Conservation (phyloP, 345 rosid species). For the Rhodamnia rubescens region DNA sequence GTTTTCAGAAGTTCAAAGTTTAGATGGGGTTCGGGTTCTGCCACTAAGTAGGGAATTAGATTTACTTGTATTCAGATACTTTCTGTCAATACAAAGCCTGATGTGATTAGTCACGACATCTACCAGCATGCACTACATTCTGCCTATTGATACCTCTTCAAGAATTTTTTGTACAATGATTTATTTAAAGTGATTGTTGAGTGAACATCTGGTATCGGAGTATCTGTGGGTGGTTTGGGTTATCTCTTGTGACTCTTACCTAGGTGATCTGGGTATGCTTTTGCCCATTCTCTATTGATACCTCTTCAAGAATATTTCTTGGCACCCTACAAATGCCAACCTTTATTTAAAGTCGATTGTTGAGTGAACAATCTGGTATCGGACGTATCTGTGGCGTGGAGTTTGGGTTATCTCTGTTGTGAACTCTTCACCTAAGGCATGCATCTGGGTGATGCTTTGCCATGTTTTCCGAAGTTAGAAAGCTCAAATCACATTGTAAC, state of each 20-base stretch:
- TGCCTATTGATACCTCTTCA: not conserved
- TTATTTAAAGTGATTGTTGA: too few species aligned
- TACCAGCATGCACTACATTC: not conserved
- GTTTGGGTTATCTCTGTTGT: not conserved
- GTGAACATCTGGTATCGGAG: too few species aligned
- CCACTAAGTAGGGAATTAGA: not conserved
- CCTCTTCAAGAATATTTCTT: not conserved
- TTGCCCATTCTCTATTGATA: not conserved
- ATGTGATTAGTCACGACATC: not conserved
- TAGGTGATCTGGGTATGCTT: too few species aligned
- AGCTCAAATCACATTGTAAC: not conserved
- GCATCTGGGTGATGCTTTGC: not conserved
- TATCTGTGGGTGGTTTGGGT: too few species aligned
- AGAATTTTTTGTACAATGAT: too few species aligned
- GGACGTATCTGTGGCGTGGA: accelerated
- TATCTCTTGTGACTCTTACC: too few species aligned
- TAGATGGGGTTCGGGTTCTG: not conserved
- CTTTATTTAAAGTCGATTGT: not conserved
- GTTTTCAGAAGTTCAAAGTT: not conserved
- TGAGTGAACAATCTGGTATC: not conserved
- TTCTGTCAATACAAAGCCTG: not conserved
- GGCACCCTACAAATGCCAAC: not conserved
- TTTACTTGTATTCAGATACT: not conserved
- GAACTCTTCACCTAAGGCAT: not conserved
- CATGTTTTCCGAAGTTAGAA: not conserved